These are phyloP conservation scores for Lachancea nothofagi DNA, from an alignment of 805 yeast genomes.

Conservation along the genomic window DNA sequence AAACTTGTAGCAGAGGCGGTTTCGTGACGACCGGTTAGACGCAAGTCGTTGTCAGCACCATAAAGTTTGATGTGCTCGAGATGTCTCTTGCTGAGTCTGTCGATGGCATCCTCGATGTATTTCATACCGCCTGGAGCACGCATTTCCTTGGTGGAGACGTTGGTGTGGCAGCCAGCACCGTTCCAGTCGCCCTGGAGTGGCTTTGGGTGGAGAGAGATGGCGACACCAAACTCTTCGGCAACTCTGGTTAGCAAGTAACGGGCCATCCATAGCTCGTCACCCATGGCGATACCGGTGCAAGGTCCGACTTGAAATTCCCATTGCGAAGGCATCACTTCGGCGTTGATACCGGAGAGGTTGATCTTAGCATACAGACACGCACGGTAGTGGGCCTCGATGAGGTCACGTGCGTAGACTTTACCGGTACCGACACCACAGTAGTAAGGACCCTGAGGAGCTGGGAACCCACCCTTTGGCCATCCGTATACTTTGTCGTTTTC, in stretches of 20 bases:
- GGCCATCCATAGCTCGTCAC: constrained; percentile 95
- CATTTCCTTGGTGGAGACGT: constrained; percentile 89
- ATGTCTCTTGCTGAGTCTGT: constrained; percentile 93
- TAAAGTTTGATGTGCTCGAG: constrained; percentile 91
- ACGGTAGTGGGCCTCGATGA: constrained; percentile 97
- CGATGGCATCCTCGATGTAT: constrained; percentile 85
- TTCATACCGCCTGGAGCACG: constrained; percentile 96
- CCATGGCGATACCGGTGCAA: constrained; percentile 91
- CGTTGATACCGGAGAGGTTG: constrained; percentile 91
- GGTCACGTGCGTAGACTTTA: constrained; percentile 95
- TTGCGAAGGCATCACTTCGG: constrained; percentile 99
- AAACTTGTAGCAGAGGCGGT: constrained; percentile 90
- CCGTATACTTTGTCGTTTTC: constrained; percentile 86
- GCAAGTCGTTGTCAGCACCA: constrained; percentile 90
- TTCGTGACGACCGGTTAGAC: constrained; percentile 98
- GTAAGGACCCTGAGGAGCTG: constrained; percentile 99
- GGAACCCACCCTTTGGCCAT: constrained; percentile 99
- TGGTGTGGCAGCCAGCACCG: constrained; percentile 99
- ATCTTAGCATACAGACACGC: constrained; percentile 94
- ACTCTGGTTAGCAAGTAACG: constrained; percentile 89
- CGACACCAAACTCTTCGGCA: constrained; percentile 98
- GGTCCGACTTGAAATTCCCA: constrained; percentile 99
- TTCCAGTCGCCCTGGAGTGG: constrained; percentile 99
- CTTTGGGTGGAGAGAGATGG: constrained; percentile 98
- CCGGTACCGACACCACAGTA: constrained; percentile 99